Percentiles rank a stretch among this genome's conserved stretches.
phyloP scores from a whole-genome alignment of 2,329 filamentous ascomycete genomes.

The Phaeosphaeria sp. region DNA sequence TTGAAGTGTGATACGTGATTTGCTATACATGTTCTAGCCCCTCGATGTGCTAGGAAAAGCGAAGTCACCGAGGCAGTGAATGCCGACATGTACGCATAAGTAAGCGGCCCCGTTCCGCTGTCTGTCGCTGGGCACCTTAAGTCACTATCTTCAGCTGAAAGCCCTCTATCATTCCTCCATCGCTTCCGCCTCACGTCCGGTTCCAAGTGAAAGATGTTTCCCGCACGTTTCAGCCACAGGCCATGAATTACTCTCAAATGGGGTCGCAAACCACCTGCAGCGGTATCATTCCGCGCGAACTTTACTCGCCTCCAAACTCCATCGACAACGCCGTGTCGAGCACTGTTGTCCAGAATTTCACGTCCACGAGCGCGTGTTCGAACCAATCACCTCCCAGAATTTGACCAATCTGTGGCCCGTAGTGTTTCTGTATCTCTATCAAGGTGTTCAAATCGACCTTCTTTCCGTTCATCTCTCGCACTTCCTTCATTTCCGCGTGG shows the following conservation, averaged over 20 bases:
- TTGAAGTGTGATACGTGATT: not conserved
- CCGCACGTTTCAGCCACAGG: not conserved
- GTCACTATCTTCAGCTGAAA: not conserved
- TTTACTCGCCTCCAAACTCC: not conserved
- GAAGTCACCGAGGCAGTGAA: not conserved
- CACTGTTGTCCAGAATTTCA: not conserved
- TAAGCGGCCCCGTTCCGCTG: not conserved
- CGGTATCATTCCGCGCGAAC: not conserved
- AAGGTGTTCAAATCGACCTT: not conserved
- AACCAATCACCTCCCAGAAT: conserved; percentile 1
- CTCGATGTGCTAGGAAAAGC: not conserved
- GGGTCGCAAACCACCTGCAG: not conserved
- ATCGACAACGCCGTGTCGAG: not conserved
- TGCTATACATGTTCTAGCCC: not conserved
- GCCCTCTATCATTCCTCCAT: not conserved
- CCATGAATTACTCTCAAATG: not conserved
- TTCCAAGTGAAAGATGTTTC: not conserved
- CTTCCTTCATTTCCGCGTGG: not conserved
- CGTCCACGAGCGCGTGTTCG: not conserved
- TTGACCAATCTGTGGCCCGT: not conserved
- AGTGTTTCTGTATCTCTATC: not conserved
- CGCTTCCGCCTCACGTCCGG: not conserved
- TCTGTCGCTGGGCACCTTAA: not conserved
- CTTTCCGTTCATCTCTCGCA: not conserved
- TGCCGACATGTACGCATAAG: not conserved